Conservation (phyloP, 495 filamentous ascomycete species). For the Penicillium simplicissimum region DNA sequence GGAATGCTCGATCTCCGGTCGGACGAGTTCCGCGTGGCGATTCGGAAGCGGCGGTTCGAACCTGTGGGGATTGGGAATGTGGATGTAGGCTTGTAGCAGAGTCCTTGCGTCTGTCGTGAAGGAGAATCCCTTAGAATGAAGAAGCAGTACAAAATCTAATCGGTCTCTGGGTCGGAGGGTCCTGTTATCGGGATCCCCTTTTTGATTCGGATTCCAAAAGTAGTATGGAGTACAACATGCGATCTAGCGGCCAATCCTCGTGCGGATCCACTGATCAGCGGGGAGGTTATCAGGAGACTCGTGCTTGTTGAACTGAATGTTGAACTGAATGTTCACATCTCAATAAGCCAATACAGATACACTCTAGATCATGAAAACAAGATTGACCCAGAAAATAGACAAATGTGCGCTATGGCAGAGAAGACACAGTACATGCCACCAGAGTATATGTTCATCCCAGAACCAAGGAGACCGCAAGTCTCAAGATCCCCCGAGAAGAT, state of each 20-base stretch:
- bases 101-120: background rate
- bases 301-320: background rate
- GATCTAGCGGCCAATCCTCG: slow-evolving; percentile 7
- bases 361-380: background rate
- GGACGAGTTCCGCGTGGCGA: slow-evolving; percentile 19
- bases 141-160: slow-evolving; percentile 1
- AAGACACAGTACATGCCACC: slow-evolving; percentile 27
- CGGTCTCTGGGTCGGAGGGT: no score
- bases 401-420: slow-evolving; percentile 26
- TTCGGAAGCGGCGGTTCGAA: background rate
- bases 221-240: background rate
- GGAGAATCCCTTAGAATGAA: background rate
- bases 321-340: background rate
- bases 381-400: slow-evolving; percentile 6
- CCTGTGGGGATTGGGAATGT: slow-evolving; percentile 6
- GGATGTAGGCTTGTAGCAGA: no score
- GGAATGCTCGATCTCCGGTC: slow-evolving; percentile 21
- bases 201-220: background rate
- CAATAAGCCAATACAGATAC: background rate
- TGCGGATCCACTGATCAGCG: slow-evolving; percentile 25
- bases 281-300: slow-evolving; percentile 15
- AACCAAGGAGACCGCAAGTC: slow-evolving; percentile 2
- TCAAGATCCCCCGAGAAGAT: slow-evolving; percentile 17
- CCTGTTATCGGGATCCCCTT: background rate
- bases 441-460: slow-evolving; percentile 31